Base-by-base conservation (phyloP, 116 monocot genomes). In the Phalaenopsis hybrid region DNA sequence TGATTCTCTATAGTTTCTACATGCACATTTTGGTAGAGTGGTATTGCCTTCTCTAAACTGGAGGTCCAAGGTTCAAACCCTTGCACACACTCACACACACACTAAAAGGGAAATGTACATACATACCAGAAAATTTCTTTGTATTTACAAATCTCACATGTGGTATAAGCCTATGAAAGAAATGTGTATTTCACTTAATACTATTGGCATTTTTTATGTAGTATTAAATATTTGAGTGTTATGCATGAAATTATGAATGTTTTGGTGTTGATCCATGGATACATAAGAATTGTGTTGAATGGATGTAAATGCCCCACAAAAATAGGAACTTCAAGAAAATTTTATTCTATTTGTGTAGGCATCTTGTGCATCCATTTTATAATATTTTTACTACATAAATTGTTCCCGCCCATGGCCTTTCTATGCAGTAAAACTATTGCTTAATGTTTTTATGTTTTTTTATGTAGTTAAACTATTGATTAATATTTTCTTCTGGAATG, bases 381-480 rank as follows among this genome's bases (percentile, higher is more conserved):
- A 72, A 37, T 67, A 9, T 69, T 75, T 45, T 20, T 72, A 41
- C 8, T 72, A 41, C 41, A 5, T 37, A 72, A 37, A 41, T 41
- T 67, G 2, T 69, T 75, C n/a, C 15, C 8, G 20, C 41, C 41
- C 3, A 41, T 41, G 10, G 3, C 51, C 15, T 79, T 41, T 75
- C 59, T 41, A 23, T 81, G 67, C 79, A 79, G 79, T 55, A 2
- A 55, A 55, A 55, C 55, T 72, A 41, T 65, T 72, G 41, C 41
- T 6, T 37, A 72, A 15, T 67, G 2, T 69, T 75, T 45, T 41
- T 20, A n/a, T 3, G 3, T 25, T 31, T 79, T 41, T 75, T 59
- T 28, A 23, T 81, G 67, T 74, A 79, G 79, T 55, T 12, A 55
- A 55, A 55, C 15, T 55, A 55, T 55, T 55, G 15, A 13, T 55